Evolutionary conservation across 176 grass and related monocot species (phyloP), one percentile per base, ranked within the genome.

Genomic region (Eleusine indica): DNA sequence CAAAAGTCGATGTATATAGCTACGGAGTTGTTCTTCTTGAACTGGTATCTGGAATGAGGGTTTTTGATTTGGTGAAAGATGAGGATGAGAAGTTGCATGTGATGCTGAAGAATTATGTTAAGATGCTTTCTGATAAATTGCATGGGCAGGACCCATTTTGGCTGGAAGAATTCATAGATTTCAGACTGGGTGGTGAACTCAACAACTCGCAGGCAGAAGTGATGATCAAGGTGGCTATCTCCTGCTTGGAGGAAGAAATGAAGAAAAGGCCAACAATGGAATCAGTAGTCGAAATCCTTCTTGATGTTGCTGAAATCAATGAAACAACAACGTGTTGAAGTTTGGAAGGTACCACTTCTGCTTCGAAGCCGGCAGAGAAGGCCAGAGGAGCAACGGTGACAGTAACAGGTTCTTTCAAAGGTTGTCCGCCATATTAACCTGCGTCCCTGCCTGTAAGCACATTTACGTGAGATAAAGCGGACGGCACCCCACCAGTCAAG

Each of bases 231-330:
- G 15, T 89, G 67, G 82, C 77, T 16, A 35, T 85, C 58, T 89
- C 87, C 4, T 89, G 87, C 82, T 52, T 85, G 43, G 72, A 85
- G 22, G 87, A 89, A 80, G 87, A 89, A 40, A 81, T 54, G 65
- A 89, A 81, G 72, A 89, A 29, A 22, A 63, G 87, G 32, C 87
- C 87, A 28, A 76, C 77, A 9, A 89, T 89, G 87, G 87, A 89
- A 70, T 85, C 87, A 15, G 14, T 89, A 56, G 87, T 85, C 0
- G 71, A 89, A 71, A 85, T 54, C 71, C 71, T 89, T 53, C 77
- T 85, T 38, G 63, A 83, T 28, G 54, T 81, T 65, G 66, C 80
- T 65, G 21, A 74, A 60, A 13, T 40, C 42, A 48, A 25, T 68
- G 29, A 79, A 79, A 19, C 13, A 16, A 44, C 30, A 43, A 43